phyloP scores from a whole-genome alignment of 1,284 basidiomycete genomes.

The Irpex sp. region DNA sequence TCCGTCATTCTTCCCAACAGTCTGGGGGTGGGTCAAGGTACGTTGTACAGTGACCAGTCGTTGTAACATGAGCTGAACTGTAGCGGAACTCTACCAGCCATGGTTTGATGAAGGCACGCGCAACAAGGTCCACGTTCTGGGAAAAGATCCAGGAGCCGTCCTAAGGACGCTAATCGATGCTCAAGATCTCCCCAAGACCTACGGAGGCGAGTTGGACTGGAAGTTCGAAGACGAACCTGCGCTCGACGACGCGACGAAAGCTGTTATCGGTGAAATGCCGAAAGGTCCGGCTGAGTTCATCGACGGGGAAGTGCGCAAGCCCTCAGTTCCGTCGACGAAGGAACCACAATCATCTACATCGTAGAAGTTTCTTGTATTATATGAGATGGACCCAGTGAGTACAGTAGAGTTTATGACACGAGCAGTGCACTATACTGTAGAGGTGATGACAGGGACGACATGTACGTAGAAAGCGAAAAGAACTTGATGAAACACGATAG shows the following conservation, averaged over 20 bases:
- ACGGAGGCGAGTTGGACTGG: slow-evolving; percentile 69
- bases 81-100: slow-evolving; percentile 28
- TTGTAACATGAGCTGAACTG: background rate
- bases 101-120: slow-evolving; percentile 77
- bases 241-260: slow-evolving; percentile 49
- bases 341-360: background rate
- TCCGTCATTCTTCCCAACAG: slow-evolving; percentile 69
- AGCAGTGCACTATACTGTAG: background rate
- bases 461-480: background rate
- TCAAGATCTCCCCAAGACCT: slow-evolving; percentile 53
- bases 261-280: slow-evolving; percentile 40
- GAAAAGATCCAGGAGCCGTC: slow-evolving; percentile 45
- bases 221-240: slow-evolving; percentile 54
- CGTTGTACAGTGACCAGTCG: slow-evolving; percentile 3
- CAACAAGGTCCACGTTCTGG: slow-evolving; percentile 64
- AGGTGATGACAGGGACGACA: background rate
- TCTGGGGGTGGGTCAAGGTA: slow-evolving; percentile 78
- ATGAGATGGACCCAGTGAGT: background rate
- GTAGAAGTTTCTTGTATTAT: background rate
- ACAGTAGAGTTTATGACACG: background rate
- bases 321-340: background rate
- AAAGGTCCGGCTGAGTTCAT: slow-evolving; percentile 47
- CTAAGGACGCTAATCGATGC: slow-evolving; percentile 49
- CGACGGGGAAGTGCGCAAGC: slow-evolving; percentile 32
- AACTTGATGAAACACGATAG: background rate